Percentiles rank a stretch among this genome's conserved stretches.
phyloP scores from a whole-genome alignment of 495 filamentous ascomycete genomes.

The Daldinia caldariorum region DNA sequence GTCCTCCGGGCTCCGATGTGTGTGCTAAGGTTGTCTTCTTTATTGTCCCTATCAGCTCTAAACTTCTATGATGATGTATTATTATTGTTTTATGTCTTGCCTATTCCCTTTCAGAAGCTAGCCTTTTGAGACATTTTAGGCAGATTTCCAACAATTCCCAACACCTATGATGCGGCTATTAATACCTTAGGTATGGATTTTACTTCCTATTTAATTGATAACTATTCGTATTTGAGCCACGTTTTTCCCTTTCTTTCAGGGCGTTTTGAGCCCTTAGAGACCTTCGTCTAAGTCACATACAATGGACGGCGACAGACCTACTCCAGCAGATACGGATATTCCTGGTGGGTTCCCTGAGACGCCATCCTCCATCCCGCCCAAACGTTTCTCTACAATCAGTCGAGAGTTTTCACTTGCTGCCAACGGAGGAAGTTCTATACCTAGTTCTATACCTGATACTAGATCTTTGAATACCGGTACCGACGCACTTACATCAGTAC shows the following conservation, averaged over 20 bases:
- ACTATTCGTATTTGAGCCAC: neutral
- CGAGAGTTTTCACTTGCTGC: constrained; percentile 26
- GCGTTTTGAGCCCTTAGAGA: neutral
- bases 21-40: constrained; percentile 27
- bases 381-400: neutral
- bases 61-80: constrained; percentile 1
- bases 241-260: neutral
- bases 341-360: constrained; percentile 42
- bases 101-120: constrained; percentile 1
- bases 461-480: constrained; percentile 6
- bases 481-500: constrained; percentile 10
- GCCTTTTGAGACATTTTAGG: neutral
- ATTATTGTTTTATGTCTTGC: constrained; percentile 11
- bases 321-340: constrained; percentile 33
- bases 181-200: too few species aligned
- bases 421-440: constrained; percentile 12
- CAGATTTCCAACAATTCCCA: neutral
- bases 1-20: constrained; percentile 31
- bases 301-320: constrained; percentile 32
- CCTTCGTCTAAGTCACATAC: neutral
- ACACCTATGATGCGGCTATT: constrained; percentile 8
- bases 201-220: constrained; percentile 15
- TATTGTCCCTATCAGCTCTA: constrained; percentile 4
- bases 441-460: constrained; percentile 16
- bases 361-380: constrained; percentile 19